These are phyloP conservation scores for Plantago elongata DNA, from an alignment of 257 asterid species.

Conservation along the genomic window DNA sequence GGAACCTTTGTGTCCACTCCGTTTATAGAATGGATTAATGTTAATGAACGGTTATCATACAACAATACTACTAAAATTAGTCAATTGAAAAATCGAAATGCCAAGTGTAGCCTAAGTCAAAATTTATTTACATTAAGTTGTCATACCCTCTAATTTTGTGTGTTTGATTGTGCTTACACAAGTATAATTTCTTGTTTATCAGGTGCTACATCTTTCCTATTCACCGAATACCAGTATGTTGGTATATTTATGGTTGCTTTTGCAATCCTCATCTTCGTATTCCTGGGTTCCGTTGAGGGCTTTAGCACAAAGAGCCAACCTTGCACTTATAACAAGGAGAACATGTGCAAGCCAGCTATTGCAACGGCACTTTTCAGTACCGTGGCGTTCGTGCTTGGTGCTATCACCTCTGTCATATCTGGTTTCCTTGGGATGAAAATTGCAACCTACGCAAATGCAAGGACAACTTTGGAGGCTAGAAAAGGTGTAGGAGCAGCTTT, in stretches of 20 bases:
- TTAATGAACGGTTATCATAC: neutral
- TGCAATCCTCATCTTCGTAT: conserved; percentile 82
- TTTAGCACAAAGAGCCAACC: conserved; percentile 63
- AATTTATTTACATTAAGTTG: neutral
- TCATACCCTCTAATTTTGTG: too few relatives aligned
- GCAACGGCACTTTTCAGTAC: conserved; percentile 93
- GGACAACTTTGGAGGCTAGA: conserved; percentile 89
- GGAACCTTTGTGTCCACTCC: too few relatives aligned
- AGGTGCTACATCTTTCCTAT: conserved; percentile 90
- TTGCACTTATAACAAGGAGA: conserved; percentile 50
- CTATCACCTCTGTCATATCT: conserved; percentile 72
- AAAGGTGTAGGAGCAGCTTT: conserved; percentile 79
- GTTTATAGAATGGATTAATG: neutral
- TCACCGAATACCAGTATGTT: conserved; percentile 70
- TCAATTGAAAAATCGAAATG: neutral
- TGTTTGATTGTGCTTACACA: neutral
- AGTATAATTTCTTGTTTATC: conserved; percentile 18
- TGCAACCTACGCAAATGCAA: conserved; percentile 89
- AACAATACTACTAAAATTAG: too few relatives aligned
- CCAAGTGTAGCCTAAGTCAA: neutral
- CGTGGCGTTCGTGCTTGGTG: conserved; percentile 76
- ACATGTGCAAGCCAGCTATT: conserved; percentile 61
- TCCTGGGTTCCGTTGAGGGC: conserved; percentile 89
- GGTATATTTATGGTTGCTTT: conserved; percentile 85
- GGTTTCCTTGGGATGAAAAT: conserved; percentile 96